These are phyloP conservation scores for Saturnispora gosingensis DNA, from an alignment of 805 yeast species.

Conservation along the genomic window DNA sequence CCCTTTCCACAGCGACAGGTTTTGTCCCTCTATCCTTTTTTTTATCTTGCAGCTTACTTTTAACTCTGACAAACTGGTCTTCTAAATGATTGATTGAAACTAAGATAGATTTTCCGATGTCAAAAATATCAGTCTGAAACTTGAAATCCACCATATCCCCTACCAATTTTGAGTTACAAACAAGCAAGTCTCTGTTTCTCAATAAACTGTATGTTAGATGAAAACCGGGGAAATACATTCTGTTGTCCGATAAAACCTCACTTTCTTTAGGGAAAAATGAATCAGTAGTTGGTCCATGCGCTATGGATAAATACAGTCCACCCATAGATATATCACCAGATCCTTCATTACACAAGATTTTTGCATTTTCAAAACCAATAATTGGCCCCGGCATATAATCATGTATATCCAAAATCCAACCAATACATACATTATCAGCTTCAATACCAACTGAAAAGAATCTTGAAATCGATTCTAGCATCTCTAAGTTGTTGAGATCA, in stretches of 20 bases:
- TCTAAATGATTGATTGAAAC: constrained; percentile 34
- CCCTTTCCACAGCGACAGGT: not conserved
- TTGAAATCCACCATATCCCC: constrained; percentile 68
- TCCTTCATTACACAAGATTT: constrained; percentile 50
- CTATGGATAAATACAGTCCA: constrained; percentile 64
- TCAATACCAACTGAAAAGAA: constrained; percentile 47
- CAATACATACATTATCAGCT: constrained; percentile 60
- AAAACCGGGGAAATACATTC: constrained; percentile 63
- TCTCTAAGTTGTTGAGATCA: constrained; percentile 6
- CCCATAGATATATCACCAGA: constrained; percentile 60
- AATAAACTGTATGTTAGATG: constrained; percentile 42
- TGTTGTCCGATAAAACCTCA: constrained; percentile 40
- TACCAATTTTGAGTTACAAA: constrained; percentile 38
- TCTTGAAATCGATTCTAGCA: constrained; percentile 19
- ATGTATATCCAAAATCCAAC: constrained; percentile 59
- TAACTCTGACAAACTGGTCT: constrained; percentile 17
- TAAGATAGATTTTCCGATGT: constrained; percentile 43
- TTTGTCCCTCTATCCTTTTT: not conserved
- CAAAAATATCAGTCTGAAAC: constrained; percentile 46
- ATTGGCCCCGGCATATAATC: constrained; percentile 53
- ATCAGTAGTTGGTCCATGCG: constrained; percentile 47
- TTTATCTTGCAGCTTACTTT: constrained; percentile 1
- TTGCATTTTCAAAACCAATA: constrained; percentile 66
- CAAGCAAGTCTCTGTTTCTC: constrained; percentile 16
- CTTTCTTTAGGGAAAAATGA: constrained; percentile 36